A percentile compares a stretch with the other conserved stretches of the same genome.
Evolutionary conservation across 2,329 filamentous ascomycete species (phyloP).

Genomic region (Colletotrichum sp.): DNA sequence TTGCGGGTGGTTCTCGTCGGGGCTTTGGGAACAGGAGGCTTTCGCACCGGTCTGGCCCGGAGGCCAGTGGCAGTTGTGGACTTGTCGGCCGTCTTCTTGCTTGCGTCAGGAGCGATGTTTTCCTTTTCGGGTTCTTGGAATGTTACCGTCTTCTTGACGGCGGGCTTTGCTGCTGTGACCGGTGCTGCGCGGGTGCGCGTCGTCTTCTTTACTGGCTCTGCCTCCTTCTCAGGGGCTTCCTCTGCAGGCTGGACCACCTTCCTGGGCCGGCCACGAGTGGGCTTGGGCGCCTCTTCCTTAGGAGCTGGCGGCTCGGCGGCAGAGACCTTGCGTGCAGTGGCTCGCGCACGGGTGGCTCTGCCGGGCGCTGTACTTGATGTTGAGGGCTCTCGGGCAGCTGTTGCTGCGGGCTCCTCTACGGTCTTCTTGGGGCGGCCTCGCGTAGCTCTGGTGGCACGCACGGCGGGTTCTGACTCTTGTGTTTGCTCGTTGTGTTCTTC

Average conservation of each 20-base stretch:
- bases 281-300: constrained; percentile 30
- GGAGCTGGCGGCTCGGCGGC: constrained; percentile 24
- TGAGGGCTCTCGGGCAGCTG: constrained; percentile 1
- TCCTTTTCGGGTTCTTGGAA: constrained; percentile 72
- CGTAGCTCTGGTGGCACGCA: constrained; percentile 41
- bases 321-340: constrained; percentile 29
- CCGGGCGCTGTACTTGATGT: constrained; percentile 19
- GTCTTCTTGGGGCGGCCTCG: constrained; percentile 54
- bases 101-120: constrained; percentile 54
- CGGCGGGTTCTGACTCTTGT: constrained; percentile 30
- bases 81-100: constrained; percentile 35
- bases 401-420: constrained; percentile 9
- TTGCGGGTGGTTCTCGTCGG: constrained; percentile 30
- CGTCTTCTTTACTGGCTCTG: constrained; percentile 24
- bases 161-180: constrained; percentile 43
- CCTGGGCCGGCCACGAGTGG: constrained; percentile 50
- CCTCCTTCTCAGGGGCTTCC: constrained; percentile 28
- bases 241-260: constrained; percentile 35
- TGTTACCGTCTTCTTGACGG: constrained; percentile 65
- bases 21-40: constrained; percentile 36
- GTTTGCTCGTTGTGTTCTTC: constrained; percentile 43
- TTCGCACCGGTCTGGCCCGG: constrained; percentile 50
- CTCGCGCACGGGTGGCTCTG: constrained; percentile 34
- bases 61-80: constrained; percentile 38
- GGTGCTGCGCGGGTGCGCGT: constrained; percentile 30